phyloP scores from a whole-genome alignment of 257 asterid genomes.

The Penstemon davidsonii region DNA sequence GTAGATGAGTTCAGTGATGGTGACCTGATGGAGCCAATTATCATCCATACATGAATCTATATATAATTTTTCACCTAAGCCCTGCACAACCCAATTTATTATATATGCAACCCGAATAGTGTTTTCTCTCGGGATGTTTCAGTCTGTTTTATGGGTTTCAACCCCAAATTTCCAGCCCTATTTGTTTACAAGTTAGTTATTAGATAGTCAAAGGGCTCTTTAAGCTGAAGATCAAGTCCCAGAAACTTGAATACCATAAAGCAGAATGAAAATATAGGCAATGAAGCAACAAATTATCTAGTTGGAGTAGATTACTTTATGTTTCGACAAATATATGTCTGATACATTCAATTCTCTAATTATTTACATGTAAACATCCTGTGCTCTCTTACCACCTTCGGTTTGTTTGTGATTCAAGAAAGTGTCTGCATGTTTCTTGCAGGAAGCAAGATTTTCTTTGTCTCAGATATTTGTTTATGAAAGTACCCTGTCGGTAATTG shows the following conservation, averaged over 20 bases:
- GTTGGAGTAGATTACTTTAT: slow-evolving; percentile 8
- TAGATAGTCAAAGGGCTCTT: slow-evolving; percentile 6
- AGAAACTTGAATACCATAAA: neutral
- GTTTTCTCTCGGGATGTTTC: neutral
- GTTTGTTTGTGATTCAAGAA: slow-evolving; percentile 22
- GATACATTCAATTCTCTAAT: neutral
- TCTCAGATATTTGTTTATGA: neutral
- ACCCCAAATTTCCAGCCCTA: neutral
- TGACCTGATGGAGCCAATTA: too few relatives aligned
- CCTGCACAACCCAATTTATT: too few relatives aligned
- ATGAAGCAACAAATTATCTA: neutral
- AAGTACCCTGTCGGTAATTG: neutral
- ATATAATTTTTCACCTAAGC: too few relatives aligned
- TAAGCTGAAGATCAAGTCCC: slow-evolving; percentile 18
- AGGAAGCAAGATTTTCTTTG: neutral
- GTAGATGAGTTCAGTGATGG: too few relatives aligned
- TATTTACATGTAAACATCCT: neutral
- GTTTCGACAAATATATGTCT: neutral
- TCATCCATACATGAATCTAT: too few relatives aligned
- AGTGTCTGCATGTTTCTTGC: neutral
- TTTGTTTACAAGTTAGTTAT: neutral
- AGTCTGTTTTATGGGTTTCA: neutral
- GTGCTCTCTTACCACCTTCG: slow-evolving; percentile 7
- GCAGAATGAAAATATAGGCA: slow-evolving; percentile 8
- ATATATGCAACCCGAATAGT: too few relatives aligned